A percentile compares a stretch with the other conserved stretches of the same genome.
phyloP scores from a whole-genome alignment of 1,284 basidiomycete species.

The Heterobasidion occidentale region DNA sequence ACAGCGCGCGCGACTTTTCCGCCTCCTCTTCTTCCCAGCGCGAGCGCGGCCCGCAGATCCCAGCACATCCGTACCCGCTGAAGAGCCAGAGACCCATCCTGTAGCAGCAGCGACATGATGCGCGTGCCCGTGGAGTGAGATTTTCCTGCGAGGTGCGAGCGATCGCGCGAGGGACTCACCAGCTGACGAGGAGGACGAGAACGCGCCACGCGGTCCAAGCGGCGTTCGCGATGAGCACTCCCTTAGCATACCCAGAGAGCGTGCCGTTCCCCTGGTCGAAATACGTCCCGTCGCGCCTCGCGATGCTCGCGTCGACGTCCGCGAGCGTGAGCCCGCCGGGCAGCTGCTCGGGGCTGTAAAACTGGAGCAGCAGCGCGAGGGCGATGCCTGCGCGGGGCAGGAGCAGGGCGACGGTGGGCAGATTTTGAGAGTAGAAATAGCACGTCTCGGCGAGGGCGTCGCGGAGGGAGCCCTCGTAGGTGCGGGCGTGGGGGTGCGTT shows the following conservation, averaged over 20 bases:
- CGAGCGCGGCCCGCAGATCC: constrained; percentile 73
- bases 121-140: neutral
- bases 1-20: constrained; percentile 47
- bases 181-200: constrained; percentile 55
- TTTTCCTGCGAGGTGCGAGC: neutral
- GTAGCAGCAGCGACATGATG: neutral
- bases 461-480: constrained; percentile 39
- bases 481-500: constrained; percentile 12
- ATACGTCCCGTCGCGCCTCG: constrained; percentile 59
- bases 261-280: constrained; percentile 57
- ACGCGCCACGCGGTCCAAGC: constrained; percentile 68
- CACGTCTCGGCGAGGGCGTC: constrained; percentile 72
- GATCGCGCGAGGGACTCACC: constrained; percentile 33
- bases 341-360: constrained; percentile 36
- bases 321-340: constrained; percentile 38
- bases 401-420: constrained; percentile 67
- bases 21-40: constrained; percentile 74
- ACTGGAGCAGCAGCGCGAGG: constrained; percentile 61
- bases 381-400: constrained; percentile 74
- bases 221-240: constrained; percentile 68
- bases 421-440: constrained; percentile 73
- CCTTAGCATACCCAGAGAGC: constrained; percentile 64
- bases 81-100: constrained; percentile 72
- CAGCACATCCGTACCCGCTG: constrained; percentile 66
- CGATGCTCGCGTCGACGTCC: constrained; percentile 32